phyloP scores from a whole-genome alignment of 2,329 filamentous ascomycete species.

The Fusarium paranaense region DNA sequence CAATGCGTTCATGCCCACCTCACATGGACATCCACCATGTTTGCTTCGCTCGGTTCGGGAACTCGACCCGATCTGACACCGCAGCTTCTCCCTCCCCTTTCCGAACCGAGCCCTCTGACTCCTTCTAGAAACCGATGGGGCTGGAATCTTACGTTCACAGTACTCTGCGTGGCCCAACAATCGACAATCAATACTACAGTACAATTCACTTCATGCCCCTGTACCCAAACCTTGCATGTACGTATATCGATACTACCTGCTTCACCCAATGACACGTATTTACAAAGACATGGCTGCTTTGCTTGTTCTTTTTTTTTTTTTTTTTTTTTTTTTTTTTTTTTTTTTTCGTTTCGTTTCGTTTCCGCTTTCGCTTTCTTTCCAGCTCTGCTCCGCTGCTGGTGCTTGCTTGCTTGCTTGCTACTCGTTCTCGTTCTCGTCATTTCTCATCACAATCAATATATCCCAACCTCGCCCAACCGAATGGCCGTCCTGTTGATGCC shows the following conservation, averaged over 20 bases:
- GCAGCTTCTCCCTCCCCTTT: neutral
- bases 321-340: conserved; percentile 2
- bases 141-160: neutral
- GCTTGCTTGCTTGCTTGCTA: neutral
- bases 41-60: conserved; percentile 3
- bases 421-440: conserved; percentile 21
- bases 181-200: neutral
- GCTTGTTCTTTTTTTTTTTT: neutral
- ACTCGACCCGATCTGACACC: neutral
- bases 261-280: neutral
- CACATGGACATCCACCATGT: neutral
- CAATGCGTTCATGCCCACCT: neutral
- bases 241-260: neutral
- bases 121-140: conserved; percentile 1
- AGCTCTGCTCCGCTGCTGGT: neutral
- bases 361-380: conserved; percentile 3
- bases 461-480: conserved; percentile 11
- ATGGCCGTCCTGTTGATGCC: conserved; percentile 19
- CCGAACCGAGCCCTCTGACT: neutral
- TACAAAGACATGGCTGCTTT: neutral
- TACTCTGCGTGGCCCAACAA: neutral
- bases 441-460: conserved; percentile 29
- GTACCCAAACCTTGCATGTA: neutral
- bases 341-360: neutral
- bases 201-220: neutral